phyloP scores from a whole-genome alignment of 148 eudicot species.

The Rheum nobile region DNA sequence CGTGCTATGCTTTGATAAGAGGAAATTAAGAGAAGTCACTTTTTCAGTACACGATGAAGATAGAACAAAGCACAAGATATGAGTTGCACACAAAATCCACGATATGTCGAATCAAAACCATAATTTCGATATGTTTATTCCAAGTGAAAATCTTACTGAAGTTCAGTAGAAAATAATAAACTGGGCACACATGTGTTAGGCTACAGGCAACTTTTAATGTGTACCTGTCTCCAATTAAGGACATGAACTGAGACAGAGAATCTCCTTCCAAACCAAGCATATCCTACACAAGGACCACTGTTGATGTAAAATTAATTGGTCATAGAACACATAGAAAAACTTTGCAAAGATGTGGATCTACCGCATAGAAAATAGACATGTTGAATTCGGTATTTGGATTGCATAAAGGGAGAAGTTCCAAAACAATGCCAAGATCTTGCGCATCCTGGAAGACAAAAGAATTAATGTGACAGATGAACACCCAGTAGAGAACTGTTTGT shows the following conservation, averaged over 20 bases:
- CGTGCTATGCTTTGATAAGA: neutral
- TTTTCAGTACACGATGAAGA: neutral
- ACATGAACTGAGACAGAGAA: conserved; percentile 49
- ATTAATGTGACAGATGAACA: neutral
- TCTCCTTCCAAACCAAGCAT: conserved; percentile 84
- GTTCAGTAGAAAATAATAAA: neutral
- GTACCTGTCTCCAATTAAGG: conserved; percentile 68
- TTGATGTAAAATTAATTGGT: neutral
- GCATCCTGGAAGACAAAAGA: conserved; percentile 59
- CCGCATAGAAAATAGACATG: conserved; percentile 68
- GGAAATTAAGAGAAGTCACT: neutral
- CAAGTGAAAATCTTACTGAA: neutral
- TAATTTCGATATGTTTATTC: neutral
- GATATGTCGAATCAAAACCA: neutral
- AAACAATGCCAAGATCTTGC: conserved; percentile 88
- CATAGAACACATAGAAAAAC: neutral
- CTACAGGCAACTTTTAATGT: conserved; percentile 3
- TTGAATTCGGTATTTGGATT: conserved; percentile 58
- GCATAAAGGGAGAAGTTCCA: conserved; percentile 79
- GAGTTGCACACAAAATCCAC: neutral
- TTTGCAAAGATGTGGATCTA: conserved; percentile 21
- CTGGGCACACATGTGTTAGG: neutral
- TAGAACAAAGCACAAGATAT: neutral
- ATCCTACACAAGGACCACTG: conserved; percentile 34
- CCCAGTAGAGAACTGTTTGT: neutral